Evolutionary conservation across 2,329 filamentous ascomycete species (phyloP).

Genomic region (Aspergillus intermedius): DNA sequence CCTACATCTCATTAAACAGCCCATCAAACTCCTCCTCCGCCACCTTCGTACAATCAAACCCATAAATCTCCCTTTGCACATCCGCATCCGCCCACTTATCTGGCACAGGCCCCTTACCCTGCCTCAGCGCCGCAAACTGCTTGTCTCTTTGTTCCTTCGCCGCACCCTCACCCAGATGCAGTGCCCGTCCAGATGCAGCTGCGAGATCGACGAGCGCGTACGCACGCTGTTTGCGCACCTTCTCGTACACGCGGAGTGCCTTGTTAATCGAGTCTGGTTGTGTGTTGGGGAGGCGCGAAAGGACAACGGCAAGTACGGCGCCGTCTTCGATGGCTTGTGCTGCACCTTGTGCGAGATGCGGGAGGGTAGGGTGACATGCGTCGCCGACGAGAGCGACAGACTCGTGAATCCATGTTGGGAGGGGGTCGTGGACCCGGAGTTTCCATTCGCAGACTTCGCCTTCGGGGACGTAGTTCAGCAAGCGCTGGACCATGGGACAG

Average conservation of each 20-base stretch:
- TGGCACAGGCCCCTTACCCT: constrained; percentile 40
- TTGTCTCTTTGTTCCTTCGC: constrained; percentile 53
- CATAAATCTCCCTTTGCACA: constrained; percentile 60
- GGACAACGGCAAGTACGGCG: constrained; percentile 47
- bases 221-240: constrained; percentile 48
- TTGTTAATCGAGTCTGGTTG: constrained; percentile 44
- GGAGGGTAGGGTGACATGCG: constrained; percentile 56
- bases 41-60: constrained; percentile 48
- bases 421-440: constrained; percentile 53
- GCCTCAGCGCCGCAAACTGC: constrained; percentile 47
- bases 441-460: constrained; percentile 62
- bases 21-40: constrained; percentile 1
- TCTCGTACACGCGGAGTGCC: constrained; percentile 50
- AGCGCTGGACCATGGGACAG: constrained; percentile 53
- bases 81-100: constrained; percentile 66
- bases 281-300: constrained; percentile 43
- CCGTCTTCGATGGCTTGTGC: constrained; percentile 60
- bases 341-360: constrained; percentile 57
- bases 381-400: constrained; percentile 50
- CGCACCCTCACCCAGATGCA: constrained; percentile 52
- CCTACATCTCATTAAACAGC: background rate
- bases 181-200: constrained; percentile 44
- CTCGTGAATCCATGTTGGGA: constrained; percentile 55
- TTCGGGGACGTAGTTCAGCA: constrained; percentile 55
- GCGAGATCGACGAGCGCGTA: constrained; percentile 52